These are phyloP conservation scores for Gyromitra esculenta DNA, from an alignment of 2,329 filamentous ascomycete genomes.

Conservation along the genomic window DNA sequence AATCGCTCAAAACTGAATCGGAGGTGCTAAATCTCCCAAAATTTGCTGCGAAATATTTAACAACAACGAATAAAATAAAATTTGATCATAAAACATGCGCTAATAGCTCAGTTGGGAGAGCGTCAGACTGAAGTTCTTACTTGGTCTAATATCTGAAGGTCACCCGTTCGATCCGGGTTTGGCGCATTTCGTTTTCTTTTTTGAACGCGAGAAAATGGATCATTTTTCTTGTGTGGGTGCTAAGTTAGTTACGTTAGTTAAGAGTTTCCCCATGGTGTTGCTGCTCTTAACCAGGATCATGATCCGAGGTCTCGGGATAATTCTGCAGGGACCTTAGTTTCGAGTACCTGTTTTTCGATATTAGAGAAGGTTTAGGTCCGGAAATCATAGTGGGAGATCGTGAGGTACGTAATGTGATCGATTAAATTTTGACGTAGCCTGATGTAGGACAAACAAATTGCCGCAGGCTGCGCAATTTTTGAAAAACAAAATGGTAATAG, in stretches of 20 bases:
- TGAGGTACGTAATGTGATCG: neutral
- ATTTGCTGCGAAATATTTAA: neutral
- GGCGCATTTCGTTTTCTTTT: conserved; percentile 4
- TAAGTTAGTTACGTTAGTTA: neutral
- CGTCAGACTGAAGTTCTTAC: conserved; percentile 11
- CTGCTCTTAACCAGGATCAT: neutral
- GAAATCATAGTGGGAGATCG: too few relatives aligned
- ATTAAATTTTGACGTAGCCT: too few relatives aligned
- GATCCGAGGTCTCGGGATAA: neutral
- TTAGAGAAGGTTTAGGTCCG: neutral
- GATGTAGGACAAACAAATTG: too few relatives aligned
- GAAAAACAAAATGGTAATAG: too few relatives aligned
- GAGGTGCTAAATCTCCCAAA: too few relatives aligned
- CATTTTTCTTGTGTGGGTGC: neutral
- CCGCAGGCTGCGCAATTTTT: too few relatives aligned
- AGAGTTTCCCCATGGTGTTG: too few relatives aligned
- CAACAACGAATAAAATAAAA: neutral
- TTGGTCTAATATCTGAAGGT: too few relatives aligned
- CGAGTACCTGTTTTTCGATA: neutral
- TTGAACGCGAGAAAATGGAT: neutral
- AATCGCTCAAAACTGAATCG: too few relatives aligned
- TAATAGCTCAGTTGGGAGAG: conserved; percentile 55
- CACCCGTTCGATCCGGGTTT: conserved; percentile 1
- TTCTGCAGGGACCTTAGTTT: neutral
- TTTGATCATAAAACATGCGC: conserved; percentile 25